Conservation (phyloP, 768 basidiomycete genomes). For the Cystobasidium onofrii region DNA sequence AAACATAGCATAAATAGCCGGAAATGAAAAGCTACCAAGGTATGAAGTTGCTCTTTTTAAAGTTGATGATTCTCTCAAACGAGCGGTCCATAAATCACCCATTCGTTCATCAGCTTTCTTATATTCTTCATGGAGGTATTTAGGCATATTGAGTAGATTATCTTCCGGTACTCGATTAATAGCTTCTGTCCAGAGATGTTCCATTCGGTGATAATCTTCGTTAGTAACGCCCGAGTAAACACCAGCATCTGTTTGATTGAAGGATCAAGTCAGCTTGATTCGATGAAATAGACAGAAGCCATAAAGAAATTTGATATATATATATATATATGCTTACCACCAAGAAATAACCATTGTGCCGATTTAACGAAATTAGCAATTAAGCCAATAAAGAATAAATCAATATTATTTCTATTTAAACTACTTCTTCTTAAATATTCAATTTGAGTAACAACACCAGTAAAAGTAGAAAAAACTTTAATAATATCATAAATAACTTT, state of each 20-base stretch:
- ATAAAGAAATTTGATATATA: background rate
- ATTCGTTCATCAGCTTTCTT: slow-evolving; percentile 11
- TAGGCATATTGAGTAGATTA: slow-evolving; percentile 3
- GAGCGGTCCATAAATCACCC: slow-evolving; percentile 12
- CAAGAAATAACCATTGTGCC: slow-evolving; percentile 22
- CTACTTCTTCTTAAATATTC: background rate
- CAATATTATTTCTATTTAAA: slow-evolving; percentile 7
- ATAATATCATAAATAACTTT: slow-evolving; percentile 17
- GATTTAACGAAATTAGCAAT: slow-evolving; percentile 12
- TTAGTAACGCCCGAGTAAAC: slow-evolving; percentile 2
- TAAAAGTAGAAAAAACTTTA: slow-evolving; percentile 2
- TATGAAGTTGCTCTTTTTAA: background rate
- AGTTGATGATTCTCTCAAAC: background rate
- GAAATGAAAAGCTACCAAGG: background rate
- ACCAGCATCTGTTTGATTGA: background rate
- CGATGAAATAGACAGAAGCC: background rate
- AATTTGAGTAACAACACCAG: background rate
- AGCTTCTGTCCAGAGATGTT: slow-evolving; percentile 14
- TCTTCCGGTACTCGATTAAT: background rate
- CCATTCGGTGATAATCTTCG: slow-evolving; percentile 24
- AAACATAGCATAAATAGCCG: slow-evolving; percentile 23
- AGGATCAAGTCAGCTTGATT: background rate
- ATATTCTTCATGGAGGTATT: slow-evolving; percentile 1
- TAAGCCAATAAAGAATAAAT: slow-evolving; percentile 19
- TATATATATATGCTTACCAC: background rate